phyloP scores from a whole-genome alignment of 108 stramenopile species.

The Cyclotella sp. region DNA sequence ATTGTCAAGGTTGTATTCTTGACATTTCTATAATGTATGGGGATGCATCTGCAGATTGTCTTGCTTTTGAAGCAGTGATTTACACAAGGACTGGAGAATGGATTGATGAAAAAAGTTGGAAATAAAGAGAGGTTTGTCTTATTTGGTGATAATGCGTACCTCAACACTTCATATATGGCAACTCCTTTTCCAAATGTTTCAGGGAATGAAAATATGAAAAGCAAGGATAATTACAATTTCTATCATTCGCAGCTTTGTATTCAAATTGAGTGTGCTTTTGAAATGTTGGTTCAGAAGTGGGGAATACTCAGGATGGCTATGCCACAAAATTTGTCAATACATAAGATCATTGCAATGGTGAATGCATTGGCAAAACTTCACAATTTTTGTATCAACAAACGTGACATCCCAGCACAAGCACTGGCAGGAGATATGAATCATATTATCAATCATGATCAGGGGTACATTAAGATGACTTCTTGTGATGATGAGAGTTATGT shows the following conservation, averaged over 20 bases:
- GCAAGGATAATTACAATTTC: conserved; percentile 15
- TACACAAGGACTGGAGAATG: no score
- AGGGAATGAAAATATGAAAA: background rate
- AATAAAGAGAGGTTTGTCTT: conserved; percentile 2
- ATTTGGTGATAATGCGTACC: conserved; percentile 26
- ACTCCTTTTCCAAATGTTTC: conserved; percentile 18
- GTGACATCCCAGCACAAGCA: background rate
- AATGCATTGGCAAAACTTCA: conserved; percentile 21
- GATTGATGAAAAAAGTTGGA: no score
- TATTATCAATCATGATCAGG: background rate
- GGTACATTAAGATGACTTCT: background rate
- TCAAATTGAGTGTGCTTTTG: conserved; percentile 10
- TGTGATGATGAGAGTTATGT: no score
- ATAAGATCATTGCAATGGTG: conserved; percentile 13
- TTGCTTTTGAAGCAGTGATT: no score
- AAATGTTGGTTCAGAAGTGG: conserved; percentile 16
- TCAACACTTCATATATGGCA: conserved; percentile 2
- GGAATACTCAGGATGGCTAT: conserved; percentile 19
- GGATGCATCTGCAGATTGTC: no score
- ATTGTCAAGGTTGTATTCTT: no score
- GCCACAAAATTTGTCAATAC: background rate
- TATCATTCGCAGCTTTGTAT: conserved; percentile 16
- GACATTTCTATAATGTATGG: no score
- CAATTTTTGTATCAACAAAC: conserved; percentile 18
- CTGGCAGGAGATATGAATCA: background rate